phyloP scores from a whole-genome alignment of 148 eudicot species.

The Vaccinium macrocarpon region DNA sequence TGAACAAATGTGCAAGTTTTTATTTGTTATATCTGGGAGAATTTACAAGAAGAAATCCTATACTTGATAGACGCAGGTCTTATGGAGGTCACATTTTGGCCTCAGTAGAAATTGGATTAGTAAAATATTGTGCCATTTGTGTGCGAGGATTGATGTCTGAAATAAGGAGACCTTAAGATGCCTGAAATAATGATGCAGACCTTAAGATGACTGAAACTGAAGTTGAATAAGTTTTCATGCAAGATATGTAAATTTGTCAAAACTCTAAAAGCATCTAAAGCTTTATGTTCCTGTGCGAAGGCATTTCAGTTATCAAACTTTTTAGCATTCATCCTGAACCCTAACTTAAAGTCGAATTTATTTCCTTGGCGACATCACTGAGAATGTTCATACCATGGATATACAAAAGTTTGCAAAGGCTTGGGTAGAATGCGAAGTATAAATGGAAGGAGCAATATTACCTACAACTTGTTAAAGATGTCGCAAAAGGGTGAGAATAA shows the following conservation, averaged over 20 bases:
- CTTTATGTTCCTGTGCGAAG: neutral
- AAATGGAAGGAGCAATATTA: neutral
- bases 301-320: neutral
- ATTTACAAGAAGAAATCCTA: neutral
- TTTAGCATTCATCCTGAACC: neutral
- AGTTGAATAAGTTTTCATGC: neutral
- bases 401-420: neutral
- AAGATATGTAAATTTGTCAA: neutral
- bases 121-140: neutral
- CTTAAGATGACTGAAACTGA: neutral
- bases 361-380: neutral
- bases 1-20: too few relatives aligned
- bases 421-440: neutral
- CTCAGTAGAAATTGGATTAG: neutral
- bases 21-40: neutral
- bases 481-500: neutral
- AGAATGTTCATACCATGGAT: constrained; percentile 1
- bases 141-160: neutral
- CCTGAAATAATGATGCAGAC: neutral
- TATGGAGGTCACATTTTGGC: neutral
- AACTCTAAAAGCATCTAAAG: neutral
- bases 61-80: neutral
- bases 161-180: neutral
- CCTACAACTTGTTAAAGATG: neutral
- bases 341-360: neutral